Conservation (phyloP, 176 grass and related monocot species). For the Elymus sibiricus region DNA sequence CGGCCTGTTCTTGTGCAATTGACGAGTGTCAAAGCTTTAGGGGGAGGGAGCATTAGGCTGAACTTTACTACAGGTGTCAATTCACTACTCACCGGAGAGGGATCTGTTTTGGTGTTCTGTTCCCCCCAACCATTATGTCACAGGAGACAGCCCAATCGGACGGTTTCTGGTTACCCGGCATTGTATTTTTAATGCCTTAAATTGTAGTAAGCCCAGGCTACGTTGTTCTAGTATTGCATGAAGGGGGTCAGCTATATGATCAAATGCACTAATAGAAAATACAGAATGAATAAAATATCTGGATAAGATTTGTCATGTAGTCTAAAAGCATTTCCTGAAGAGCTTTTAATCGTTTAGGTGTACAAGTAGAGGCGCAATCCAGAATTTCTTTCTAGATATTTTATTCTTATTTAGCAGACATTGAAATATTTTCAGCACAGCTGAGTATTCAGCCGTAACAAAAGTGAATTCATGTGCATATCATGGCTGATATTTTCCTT, state of each 20-base stretch:
- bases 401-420: background rate
- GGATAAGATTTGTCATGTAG: background rate
- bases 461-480: conserved; percentile 1
- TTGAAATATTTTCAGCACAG: background rate
- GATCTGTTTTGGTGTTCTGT: conserved; percentile 43
- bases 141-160: conserved; percentile 57
- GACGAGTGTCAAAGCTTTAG: conserved; percentile 59
- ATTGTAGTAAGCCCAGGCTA: conserved; percentile 46
- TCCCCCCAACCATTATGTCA: conserved; percentile 40
- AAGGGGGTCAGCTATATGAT: conserved; percentile 4
- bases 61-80: conserved; percentile 61
- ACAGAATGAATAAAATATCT: background rate
- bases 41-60: conserved; percentile 25
- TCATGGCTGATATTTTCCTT: background rate
- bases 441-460: background rate
- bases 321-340: conserved; percentile 15
- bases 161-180: conserved; percentile 60
- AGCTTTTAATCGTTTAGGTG: background rate
- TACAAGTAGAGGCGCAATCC: background rate
- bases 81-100: conserved; percentile 38
- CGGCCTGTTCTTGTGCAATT: conserved; percentile 35
- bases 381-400: background rate
- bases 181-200: conserved; percentile 66
- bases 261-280: conserved; percentile 20
- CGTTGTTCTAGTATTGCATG: conserved; percentile 53